Conservation (phyloP, 106 monocot genomes). For the Dioscorea alata region DNA sequence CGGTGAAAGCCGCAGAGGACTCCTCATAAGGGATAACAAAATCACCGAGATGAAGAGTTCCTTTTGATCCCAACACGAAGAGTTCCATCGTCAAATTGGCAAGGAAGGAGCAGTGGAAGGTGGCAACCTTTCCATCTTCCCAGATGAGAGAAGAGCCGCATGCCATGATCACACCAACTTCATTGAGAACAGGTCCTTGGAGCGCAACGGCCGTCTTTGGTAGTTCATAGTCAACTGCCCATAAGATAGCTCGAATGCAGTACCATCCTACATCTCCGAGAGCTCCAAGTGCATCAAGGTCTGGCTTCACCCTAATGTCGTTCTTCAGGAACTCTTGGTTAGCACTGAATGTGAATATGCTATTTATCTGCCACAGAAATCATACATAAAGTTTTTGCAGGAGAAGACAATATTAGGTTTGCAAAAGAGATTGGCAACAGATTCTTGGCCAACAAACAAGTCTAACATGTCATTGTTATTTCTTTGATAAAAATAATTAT, state of each 20-base stretch:
- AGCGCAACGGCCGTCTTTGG: slow-evolving; percentile 56
- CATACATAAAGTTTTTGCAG: too few species aligned
- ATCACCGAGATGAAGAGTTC: slow-evolving; percentile 45
- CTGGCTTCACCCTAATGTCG: slow-evolving; percentile 81
- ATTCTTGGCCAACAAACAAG: too few species aligned
- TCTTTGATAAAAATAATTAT: too few species aligned
- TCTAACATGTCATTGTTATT: too few species aligned
- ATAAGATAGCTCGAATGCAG: slow-evolving; percentile 64
- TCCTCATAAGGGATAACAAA: slow-evolving; percentile 65
- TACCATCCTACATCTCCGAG: slow-evolving; percentile 85
- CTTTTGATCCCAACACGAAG: slow-evolving; percentile 42
- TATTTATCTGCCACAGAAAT: slow-evolving; percentile 39
- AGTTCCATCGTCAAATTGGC: slow-evolving; percentile 56
- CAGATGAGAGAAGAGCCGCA: slow-evolving; percentile 55
- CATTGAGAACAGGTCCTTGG: slow-evolving; percentile 28
- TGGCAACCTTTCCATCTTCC: slow-evolving; percentile 59
- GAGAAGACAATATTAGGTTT: too few species aligned
- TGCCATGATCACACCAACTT: slow-evolving; percentile 48
- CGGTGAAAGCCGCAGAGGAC: slow-evolving; percentile 26
- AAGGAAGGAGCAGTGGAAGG: slow-evolving; percentile 66
- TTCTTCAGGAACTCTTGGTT: slow-evolving; percentile 52
- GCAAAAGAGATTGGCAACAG: too few species aligned
- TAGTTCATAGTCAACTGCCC: slow-evolving; percentile 53
- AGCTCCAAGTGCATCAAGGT: slow-evolving; percentile 74
- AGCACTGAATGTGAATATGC: slow-evolving; percentile 31